Conservation (phyloP, 441 rosid genomes). For the Pelargonium australe region DNA sequence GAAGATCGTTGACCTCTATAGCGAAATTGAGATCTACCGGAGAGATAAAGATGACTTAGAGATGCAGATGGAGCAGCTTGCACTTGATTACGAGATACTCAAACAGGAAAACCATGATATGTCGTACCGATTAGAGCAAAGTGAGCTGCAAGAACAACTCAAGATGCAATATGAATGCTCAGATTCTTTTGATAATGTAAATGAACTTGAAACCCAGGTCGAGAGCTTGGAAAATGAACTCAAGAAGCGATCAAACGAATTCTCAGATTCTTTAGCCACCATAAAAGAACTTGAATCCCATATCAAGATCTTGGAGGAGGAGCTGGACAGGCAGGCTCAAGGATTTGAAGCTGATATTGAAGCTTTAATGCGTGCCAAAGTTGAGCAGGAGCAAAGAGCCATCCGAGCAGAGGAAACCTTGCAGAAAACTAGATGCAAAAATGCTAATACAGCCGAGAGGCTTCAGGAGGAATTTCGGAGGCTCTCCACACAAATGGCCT, state of each 20-base stretch:
- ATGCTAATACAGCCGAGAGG: slow-evolving; percentile 58
- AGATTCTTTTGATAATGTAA: slow-evolving; percentile 34
- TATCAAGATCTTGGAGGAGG: slow-evolving; percentile 54
- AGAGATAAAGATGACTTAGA: slow-evolving; percentile 77
- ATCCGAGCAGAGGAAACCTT: slow-evolving; percentile 72
- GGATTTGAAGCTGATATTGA: slow-evolving; percentile 55
- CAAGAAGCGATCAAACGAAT: slow-evolving; percentile 39
- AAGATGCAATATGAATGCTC: slow-evolving; percentile 67
- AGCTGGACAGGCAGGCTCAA: slow-evolving; percentile 51
- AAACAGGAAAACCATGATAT: slow-evolving; percentile 72
- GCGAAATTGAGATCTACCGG: slow-evolving; percentile 65
- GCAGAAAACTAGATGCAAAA: slow-evolving; percentile 55
- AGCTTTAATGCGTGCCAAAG: slow-evolving; percentile 44
- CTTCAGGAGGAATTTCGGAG: slow-evolving; percentile 70
- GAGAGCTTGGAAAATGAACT: slow-evolving; percentile 51
- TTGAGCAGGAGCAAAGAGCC: slow-evolving; percentile 80
- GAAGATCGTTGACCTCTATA: slow-evolving; percentile 56
- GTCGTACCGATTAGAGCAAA: slow-evolving; percentile 65
- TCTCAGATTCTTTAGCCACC: slow-evolving; percentile 39
- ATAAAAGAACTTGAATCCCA: slow-evolving; percentile 50
- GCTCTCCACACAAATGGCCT: slow-evolving; percentile 63
- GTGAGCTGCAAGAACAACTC: slow-evolving; percentile 66
- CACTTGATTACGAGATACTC: slow-evolving; percentile 81
- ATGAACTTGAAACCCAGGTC: slow-evolving; percentile 35
- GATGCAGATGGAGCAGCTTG: slow-evolving; percentile 88